Percentiles rank a stretch among this genome's conserved stretches.
These are phyloP conservation scores for Fusarium subtropicale DNA, from an alignment of 2,329 filamentous ascomycete species.

Conservation along the genomic window DNA sequence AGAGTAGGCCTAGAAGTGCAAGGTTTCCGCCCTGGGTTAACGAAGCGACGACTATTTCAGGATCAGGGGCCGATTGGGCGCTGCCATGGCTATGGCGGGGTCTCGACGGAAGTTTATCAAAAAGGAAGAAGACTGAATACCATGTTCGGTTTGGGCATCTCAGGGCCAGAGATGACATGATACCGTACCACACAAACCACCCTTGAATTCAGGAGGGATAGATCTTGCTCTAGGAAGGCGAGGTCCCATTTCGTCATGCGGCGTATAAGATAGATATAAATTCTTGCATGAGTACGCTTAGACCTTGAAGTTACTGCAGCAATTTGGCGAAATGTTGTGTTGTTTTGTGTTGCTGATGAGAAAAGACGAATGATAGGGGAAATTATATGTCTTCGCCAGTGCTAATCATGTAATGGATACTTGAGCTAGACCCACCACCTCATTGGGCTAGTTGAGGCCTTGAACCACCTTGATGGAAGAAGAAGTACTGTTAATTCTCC, in stretches of 20 bases:
- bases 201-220: conserved; percentile 19
- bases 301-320: neutral
- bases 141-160: conserved; percentile 20
- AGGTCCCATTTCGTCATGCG: conserved; percentile 1
- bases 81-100: conserved; percentile 16
- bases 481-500: neutral
- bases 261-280: conserved; percentile 29
- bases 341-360: neutral
- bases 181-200: conserved; percentile 28
- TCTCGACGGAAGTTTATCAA: conserved; percentile 8
- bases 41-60: conserved; percentile 46
- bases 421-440: conserved; percentile 23
- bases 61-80: conserved; percentile 19
- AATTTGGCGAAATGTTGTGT: neutral
- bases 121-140: conserved; percentile 8
- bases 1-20: conserved; percentile 26
- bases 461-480: neutral
- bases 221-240: conserved; percentile 14
- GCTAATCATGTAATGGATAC: neutral
- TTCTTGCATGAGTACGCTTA: conserved; percentile 19
- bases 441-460: conserved; percentile 6
- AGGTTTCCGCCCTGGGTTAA: conserved; percentile 33
- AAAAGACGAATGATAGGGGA: conserved; percentile 1
- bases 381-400: neutral
- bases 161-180: conserved; percentile 28